These are phyloP conservation scores for Dryas alaskensis DNA, from an alignment of 306 rosid genomes.

Conservation along the genomic window DNA sequence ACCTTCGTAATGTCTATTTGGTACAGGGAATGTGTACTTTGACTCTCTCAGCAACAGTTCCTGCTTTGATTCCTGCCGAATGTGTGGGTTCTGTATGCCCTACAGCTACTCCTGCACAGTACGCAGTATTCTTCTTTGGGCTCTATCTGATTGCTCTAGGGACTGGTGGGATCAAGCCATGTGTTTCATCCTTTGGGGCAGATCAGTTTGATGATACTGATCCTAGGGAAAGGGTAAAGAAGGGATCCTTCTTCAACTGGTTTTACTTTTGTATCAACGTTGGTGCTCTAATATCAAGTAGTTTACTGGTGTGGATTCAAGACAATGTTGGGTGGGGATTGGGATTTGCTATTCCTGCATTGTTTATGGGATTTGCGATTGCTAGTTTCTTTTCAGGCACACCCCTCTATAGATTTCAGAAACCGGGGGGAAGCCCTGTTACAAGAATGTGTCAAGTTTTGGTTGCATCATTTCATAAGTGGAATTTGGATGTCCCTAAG, in stretches of 20 bases:
- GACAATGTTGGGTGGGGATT: conserved; percentile 97
- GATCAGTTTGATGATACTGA: conserved; percentile 99
- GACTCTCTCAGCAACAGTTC: conserved; percentile 86
- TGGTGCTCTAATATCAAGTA: conserved; percentile 88
- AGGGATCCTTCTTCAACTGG: conserved; percentile 98
- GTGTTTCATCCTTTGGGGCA: conserved; percentile 92
- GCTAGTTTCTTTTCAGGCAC: conserved; percentile 83
- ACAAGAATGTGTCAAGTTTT: conserved; percentile 96
- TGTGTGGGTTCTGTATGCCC: conserved; percentile 74
- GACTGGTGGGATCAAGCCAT: conserved; percentile 95
- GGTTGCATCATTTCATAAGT: conserved; percentile 72
- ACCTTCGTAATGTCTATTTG: conserved; percentile 17
- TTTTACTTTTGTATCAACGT: conserved; percentile 88
- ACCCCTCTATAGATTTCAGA: conserved; percentile 86
- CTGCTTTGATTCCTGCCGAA: conserved; percentile 63
- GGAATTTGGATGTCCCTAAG: conserved; percentile 59
- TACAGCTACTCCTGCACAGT: conserved; percentile 77
- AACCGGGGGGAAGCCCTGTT: conserved; percentile 93
- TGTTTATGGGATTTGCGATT: conserved; percentile 82
- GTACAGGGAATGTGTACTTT: conserved; percentile 92
- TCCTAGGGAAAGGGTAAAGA: conserved; percentile 70
- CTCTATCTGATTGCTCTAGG: conserved; percentile 97
- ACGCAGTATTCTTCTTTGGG: conserved; percentile 81
- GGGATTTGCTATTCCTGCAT: conserved; percentile 96
- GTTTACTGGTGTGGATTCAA: conserved; percentile 80